Evolutionary conservation across 306 rosid genomes (phyloP), one percentile per base, ranked within the genome.

Genomic region (Castanea crenata): DNA sequence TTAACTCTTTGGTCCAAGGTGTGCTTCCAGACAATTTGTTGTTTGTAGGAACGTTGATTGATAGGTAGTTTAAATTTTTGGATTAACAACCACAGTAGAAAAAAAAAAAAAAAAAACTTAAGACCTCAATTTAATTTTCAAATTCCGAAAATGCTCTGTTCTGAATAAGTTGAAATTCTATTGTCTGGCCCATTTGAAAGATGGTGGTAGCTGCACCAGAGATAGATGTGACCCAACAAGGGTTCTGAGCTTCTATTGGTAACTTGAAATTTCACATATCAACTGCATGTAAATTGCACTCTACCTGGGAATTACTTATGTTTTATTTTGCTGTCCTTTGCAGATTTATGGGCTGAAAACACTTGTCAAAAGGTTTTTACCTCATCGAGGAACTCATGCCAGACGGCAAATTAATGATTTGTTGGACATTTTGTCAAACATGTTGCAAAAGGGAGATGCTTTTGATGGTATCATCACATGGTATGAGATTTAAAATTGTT

Each of bases 271-370:
- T 61, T 74, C 9, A 35, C 29, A 38, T 18, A 18, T 73, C 59
- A 23, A 71, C 65, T 38, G 61, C 78, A 34, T 80, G 25, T 68
- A 44, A 76, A 71, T 14, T 62, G 20, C 46, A 70, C 71, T 29
- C 76, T 71, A 55, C 76, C 27, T 25, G 72, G 49, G 49, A 54
- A 62, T 76, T 65, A 74, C 74, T 77, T 4, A 82, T 58, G 67
- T 20, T 49, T 6, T 38, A 49, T 72, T 68, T 27, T 68, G 44
- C 25, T 70, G 34, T 67, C 70, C 76, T 67, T 88, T 87, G 84
- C 93, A 95, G 99, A 92, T 91, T 80, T 92, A 80, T 86, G 98
- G 90, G 80, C 86, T 95, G 83, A 91, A 92, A 92, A 74, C 97
- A 67, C 87, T 95, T 62, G 92, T 91, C 67, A 92, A 90, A 90